These are phyloP conservation scores for Parmelia sp. DNA, from an alignment of 495 filamentous ascomycete species.

Conservation along the genomic window DNA sequence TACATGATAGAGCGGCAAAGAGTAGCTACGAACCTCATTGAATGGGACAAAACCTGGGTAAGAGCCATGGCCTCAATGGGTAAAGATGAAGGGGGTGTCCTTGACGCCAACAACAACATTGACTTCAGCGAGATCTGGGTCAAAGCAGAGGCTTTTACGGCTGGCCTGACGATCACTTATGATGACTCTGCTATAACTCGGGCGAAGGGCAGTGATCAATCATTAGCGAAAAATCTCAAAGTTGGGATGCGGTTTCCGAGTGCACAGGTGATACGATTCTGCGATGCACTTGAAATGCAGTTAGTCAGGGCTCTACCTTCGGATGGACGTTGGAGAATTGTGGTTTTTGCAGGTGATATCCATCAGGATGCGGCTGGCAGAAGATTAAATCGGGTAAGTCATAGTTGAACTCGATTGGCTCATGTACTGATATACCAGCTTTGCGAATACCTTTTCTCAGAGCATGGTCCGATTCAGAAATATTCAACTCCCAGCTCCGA, in stretches of 20 bases:
- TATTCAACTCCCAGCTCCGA: conserved; percentile 8
- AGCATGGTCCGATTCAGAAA: neutral
- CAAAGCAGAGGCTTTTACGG: conserved; percentile 4
- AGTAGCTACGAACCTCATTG: neutral
- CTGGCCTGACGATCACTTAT: conserved; percentile 4
- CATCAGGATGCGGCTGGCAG: neutral
- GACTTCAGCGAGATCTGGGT: conserved; percentile 6
- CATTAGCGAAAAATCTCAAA: neutral
- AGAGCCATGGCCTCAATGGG: neutral
- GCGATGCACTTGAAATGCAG: conserved; percentile 3
- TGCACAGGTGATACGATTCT: conserved; percentile 7
- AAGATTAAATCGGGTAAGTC: neutral
- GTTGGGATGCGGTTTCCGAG: conserved; percentile 13
- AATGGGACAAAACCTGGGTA: conserved; percentile 8
- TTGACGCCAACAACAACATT: conserved; percentile 8
- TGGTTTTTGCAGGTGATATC: conserved; percentile 13
- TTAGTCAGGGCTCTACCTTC: conserved; percentile 4
- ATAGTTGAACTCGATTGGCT: neutral
- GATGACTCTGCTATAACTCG: conserved; percentile 7
- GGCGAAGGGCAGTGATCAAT: neutral
- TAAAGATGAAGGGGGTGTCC: conserved; percentile 3
- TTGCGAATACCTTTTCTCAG: conserved; percentile 11
- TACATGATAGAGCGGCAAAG: neutral
- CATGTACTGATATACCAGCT: conserved; percentile 3
- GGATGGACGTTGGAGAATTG: conserved; percentile 7